Evolutionary conservation across 78 protist species (phyloP), one percentile per base, ranked within the genome.

Genomic region (Dictyostelium citrinum): DNA sequence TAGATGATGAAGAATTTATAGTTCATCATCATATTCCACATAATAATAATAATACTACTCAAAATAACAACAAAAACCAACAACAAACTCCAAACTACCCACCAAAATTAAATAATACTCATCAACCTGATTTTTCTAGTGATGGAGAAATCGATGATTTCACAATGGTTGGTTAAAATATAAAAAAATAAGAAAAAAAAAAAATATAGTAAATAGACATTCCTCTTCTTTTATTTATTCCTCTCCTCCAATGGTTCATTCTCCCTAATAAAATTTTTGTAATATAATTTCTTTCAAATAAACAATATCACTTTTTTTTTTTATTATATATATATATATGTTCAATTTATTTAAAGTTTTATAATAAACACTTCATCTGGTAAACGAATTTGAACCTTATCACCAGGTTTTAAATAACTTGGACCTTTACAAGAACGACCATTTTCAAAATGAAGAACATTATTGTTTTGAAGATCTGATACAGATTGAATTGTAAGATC

Each of bases 121-220:
- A 71, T 41, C 49, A 43, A 41, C 58, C 81, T 35, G 55, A 75
- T 75, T 83, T 24, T 5, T 60, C 60, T 22, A 68, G 49, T 83
- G 61, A 24, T 77, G 78, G 68, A 61, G 92, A 77, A 14, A 10
- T 86, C 6, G 84, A 86, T 86, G 92, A 80, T 64, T 86, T 86
- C 33, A 86, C 84, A 1, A 43, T 86, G 55, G 81, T 86, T 51
- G 46, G 67, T 45, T 77, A 64, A 77, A 22, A 43, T 9, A 43
- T 9, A 43, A 43, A 43, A 43, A 43, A 43, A 43, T 0, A 43
- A 43, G 9, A 43, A 10, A 43, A 43, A 60, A 22, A 0, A 16
- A 35, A 22, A 33, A 22, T 31, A 35, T 60, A 60, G 22, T 29
- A 46, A 22, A 4, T 45, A 12, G 37, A 7, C 0, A 3, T 16